Conservation (phyloP, 2,329 filamentous ascomycete species). For the Didymella glomerata region DNA sequence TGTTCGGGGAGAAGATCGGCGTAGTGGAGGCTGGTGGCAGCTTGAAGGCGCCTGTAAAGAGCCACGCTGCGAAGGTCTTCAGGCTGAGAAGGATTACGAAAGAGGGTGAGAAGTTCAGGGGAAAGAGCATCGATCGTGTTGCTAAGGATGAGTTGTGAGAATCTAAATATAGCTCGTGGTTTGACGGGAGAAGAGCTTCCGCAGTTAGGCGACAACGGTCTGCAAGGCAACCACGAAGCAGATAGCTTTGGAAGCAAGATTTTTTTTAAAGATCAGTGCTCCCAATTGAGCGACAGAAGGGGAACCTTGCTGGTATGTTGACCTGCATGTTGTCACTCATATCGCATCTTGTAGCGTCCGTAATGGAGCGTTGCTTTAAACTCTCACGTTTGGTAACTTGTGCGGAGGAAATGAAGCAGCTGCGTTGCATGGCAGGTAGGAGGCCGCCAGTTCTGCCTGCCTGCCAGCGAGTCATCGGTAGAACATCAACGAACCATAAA, state of each 20-base stretch:
- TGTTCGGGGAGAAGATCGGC: slow-evolving; percentile 38
- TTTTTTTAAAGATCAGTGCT: too few relatives aligned
- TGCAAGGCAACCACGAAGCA: neutral
- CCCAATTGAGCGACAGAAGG: neutral
- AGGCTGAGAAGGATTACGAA: slow-evolving; percentile 30
- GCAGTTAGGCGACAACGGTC: neutral
- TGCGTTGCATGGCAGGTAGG: neutral
- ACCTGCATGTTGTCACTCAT: neutral
- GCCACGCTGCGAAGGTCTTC: slow-evolving; percentile 33
- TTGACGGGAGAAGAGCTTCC: too few relatives aligned
- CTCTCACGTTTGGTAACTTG: neutral
- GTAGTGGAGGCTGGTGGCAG: slow-evolving; percentile 31
- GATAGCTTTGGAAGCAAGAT: too few relatives aligned
- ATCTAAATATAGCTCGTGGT: neutral
- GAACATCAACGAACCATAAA: neutral
- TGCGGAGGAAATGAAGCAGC: neutral
- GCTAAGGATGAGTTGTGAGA: slow-evolving; percentile 29
- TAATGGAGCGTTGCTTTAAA: neutral
- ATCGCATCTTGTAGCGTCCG: neutral
- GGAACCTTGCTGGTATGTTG: neutral
- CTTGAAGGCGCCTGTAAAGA: slow-evolving; percentile 31
- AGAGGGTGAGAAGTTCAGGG: slow-evolving; percentile 33
- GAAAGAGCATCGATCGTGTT: slow-evolving; percentile 33
- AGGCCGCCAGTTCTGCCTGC: slow-evolving; percentile 4
- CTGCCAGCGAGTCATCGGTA: neutral